These are phyloP conservation scores for Phytophthora fragariae DNA, from an alignment of 352 stramenopile genomes.

Conservation along the genomic window DNA sequence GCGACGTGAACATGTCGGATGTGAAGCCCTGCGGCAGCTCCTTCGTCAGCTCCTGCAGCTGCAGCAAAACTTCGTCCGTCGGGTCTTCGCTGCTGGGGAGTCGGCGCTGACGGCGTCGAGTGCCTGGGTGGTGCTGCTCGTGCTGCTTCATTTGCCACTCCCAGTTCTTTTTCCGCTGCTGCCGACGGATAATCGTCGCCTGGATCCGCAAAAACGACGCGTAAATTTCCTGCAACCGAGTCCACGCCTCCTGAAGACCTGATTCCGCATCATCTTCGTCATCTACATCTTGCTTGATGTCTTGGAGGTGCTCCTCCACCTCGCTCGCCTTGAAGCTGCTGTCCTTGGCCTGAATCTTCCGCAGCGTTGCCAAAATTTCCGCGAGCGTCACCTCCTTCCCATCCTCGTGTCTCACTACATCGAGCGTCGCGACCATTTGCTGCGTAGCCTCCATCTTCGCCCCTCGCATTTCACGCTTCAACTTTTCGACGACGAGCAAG, in stretches of 20 bases:
- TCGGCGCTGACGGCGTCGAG: slow-evolving; percentile 22
- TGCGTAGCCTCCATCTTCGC: slow-evolving; percentile 36
- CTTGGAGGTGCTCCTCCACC: slow-evolving; percentile 38
- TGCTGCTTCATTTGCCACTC: slow-evolving; percentile 29
- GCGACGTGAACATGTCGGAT: slow-evolving; percentile 65
- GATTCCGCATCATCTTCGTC: slow-evolving; percentile 30
- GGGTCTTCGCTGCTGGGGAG: slow-evolving; percentile 31
- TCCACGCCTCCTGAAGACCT: slow-evolving; percentile 35
- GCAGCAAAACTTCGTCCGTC: slow-evolving; percentile 39
- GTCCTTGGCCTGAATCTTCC: slow-evolving; percentile 47
- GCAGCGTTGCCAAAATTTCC: slow-evolving; percentile 46
- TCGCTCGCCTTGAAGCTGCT: slow-evolving; percentile 32
- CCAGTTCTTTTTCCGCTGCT: slow-evolving; percentile 30
- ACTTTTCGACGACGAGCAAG: slow-evolving; percentile 51
- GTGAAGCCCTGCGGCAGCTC: slow-evolving; percentile 64
- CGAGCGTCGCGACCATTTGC: slow-evolving; percentile 45
- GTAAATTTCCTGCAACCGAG: slow-evolving; percentile 49
- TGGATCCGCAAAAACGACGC: slow-evolving; percentile 54
- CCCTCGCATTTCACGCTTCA: slow-evolving; percentile 52
- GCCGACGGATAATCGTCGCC: slow-evolving; percentile 39
- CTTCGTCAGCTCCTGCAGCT: slow-evolving; percentile 50
- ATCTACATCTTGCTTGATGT: slow-evolving; percentile 38
- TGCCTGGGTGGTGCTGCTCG: slow-evolving; percentile 19
- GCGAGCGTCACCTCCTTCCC: slow-evolving; percentile 38
- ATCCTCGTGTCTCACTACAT: slow-evolving; percentile 22